phyloP scores from a whole-genome alignment of 805 yeast genomes.

The Saturnispora besseyi region DNA sequence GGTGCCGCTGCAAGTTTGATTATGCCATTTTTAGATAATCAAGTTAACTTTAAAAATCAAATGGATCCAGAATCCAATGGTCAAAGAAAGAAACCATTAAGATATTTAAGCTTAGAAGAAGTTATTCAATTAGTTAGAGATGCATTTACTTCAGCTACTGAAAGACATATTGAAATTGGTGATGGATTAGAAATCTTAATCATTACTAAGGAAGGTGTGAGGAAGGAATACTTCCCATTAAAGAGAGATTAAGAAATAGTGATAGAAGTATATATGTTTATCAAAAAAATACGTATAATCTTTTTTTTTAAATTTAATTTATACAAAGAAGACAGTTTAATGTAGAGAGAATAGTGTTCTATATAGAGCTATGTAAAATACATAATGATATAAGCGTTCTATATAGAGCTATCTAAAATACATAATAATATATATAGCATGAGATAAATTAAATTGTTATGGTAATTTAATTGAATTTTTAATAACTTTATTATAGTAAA shows the following conservation, averaged over 20 bases:
- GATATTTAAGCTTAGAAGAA: constrained; percentile 70
- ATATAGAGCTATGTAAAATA: neutral
- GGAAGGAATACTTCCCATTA: constrained; percentile 73
- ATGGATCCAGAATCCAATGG: constrained; percentile 72
- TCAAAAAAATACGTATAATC: neutral
- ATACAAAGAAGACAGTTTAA: too few species aligned
- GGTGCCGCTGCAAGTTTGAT: constrained; percentile 95
- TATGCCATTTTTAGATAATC: constrained; percentile 96
- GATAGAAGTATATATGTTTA: neutral
- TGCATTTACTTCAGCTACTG: constrained; percentile 94
- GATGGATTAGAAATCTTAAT: constrained; percentile 88
- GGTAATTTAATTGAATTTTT: constrained; percentile 66
- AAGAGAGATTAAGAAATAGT: constrained; percentile 59
- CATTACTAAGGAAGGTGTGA: constrained; percentile 88
- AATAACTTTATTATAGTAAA: constrained; percentile 76
- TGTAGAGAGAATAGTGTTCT: too few species aligned
- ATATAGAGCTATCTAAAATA: neutral
- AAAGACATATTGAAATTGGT: constrained; percentile 97
- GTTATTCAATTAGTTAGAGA: constrained; percentile 83
- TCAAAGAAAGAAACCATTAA: constrained; percentile 46
- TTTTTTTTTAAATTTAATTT: neutral
- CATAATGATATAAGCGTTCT: neutral
- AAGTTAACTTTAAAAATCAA: constrained; percentile 93
- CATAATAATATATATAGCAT: neutral
- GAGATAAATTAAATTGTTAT: constrained; percentile 12